A percentile compares a stretch with the other conserved stretches of the same genome.
phyloP scores from a whole-genome alignment of 495 filamentous ascomycete species.

The Hypoxylon fragiforme region DNA sequence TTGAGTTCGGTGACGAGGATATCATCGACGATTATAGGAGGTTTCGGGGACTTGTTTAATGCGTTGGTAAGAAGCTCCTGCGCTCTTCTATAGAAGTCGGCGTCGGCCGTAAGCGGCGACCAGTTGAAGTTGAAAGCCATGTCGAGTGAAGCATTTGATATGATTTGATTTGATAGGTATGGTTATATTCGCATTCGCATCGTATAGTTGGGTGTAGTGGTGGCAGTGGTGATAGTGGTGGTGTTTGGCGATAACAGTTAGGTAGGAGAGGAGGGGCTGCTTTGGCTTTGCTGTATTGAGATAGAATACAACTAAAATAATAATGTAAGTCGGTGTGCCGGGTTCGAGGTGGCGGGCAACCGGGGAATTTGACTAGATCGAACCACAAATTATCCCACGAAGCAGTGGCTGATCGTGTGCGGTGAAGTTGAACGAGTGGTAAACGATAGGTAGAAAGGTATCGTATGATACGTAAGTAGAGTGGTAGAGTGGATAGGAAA shows the following conservation, averaged over 20 bases:
- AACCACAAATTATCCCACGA: constrained; percentile 26
- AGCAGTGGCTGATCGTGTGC: constrained; percentile 29
- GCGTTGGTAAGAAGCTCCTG: constrained; percentile 93
- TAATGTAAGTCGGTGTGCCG: constrained; percentile 20
- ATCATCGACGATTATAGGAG: constrained; percentile 98
- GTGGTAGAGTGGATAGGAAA: constrained; percentile 6
- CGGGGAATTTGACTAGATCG: constrained; percentile 22
- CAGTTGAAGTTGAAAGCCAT: constrained; percentile 99
- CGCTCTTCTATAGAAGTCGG: constrained; percentile 83
- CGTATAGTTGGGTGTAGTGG: constrained; percentile 1
- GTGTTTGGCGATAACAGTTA: constrained; percentile 8
- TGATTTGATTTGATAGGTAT: too few relatives aligned
- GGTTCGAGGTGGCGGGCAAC: constrained; percentile 21
- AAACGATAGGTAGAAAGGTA: neutral
- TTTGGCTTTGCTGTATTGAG: constrained; percentile 15
- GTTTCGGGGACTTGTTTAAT: constrained; percentile 97
- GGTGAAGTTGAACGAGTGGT: constrained; percentile 13
- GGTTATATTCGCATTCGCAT: constrained; percentile 33
- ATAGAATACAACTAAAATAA: constrained; percentile 15
- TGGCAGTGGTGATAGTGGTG: constrained; percentile 1
- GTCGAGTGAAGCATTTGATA: constrained; percentile 41
- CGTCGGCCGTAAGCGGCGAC: constrained; percentile 96
- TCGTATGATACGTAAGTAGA: constrained; percentile 20
- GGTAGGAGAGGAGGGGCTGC: neutral
- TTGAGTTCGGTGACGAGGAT: constrained; percentile 98